These are phyloP conservation scores for Hansenula sp. DNA, from an alignment of 1,139 yeast species.

Conservation along the genomic window DNA sequence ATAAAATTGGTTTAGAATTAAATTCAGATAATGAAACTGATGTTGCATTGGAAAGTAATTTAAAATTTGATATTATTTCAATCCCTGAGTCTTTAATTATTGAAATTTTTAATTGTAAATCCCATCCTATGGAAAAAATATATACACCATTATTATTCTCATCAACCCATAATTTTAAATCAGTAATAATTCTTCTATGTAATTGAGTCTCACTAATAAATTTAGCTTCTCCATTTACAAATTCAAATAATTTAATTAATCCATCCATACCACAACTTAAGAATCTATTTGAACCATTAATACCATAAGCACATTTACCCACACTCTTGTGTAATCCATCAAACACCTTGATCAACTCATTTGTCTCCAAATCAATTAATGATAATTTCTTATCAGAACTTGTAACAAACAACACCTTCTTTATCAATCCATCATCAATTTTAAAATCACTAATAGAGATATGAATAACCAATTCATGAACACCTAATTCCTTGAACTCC, in stretches of 20 bases:
- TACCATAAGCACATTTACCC: constrained; percentile 15
- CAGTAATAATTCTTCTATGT: constrained; percentile 40
- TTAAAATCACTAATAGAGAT: constrained; percentile 8
- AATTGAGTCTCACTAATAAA: constrained; percentile 23
- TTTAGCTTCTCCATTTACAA: constrained; percentile 9
- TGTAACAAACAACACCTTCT: constrained; percentile 10
- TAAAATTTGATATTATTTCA: constrained; percentile 29
- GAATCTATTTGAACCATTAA: constrained; percentile 8
- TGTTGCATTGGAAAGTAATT: constrained; percentile 44
- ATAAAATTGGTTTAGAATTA: constrained; percentile 31
- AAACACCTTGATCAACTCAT: constrained; percentile 2
- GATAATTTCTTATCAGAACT: constrained; percentile 11
- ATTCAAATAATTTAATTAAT: constrained; percentile 8
- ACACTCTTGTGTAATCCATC: constrained; percentile 7
- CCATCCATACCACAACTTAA: constrained; percentile 31
- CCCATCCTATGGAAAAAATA: constrained; percentile 63
- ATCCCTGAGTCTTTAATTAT: constrained; percentile 23
- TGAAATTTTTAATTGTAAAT: constrained; percentile 40
- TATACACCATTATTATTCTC: constrained; percentile 1
- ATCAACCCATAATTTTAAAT: constrained; percentile 27
- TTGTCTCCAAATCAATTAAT: constrained; percentile 8
- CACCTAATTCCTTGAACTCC: neutral
- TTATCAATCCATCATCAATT: constrained; percentile 2
- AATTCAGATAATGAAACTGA: constrained; percentile 36
- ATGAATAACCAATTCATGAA: constrained; percentile 14